These are phyloP conservation scores for Gastrolobium bilobum DNA, from an alignment of 306 rosid species.

Conservation along the genomic window DNA sequence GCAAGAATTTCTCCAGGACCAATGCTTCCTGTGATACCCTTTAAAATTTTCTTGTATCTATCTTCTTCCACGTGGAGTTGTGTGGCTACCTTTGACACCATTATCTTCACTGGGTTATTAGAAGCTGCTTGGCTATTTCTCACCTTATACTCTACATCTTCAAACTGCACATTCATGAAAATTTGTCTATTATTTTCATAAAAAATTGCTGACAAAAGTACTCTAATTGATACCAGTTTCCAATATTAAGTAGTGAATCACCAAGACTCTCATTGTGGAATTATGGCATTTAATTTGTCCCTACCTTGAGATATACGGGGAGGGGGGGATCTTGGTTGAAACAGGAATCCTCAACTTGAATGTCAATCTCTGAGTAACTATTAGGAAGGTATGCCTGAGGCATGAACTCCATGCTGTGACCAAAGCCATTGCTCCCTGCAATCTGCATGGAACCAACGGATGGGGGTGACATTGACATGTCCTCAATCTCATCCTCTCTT, in stretches of 20 bases:
- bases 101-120: slow-evolving; percentile 65
- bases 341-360: slow-evolving; percentile 54
- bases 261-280: neutral
- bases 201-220: neutral
- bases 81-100: slow-evolving; percentile 70
- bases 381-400: slow-evolving; percentile 74
- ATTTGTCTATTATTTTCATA: slow-evolving; percentile 1
- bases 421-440: slow-evolving; percentile 80
- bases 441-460: slow-evolving; percentile 77
- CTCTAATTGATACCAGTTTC: slow-evolving; percentile 6
- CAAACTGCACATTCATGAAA: slow-evolving; percentile 71
- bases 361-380: slow-evolving; percentile 71
- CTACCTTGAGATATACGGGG: slow-evolving; percentile 90
- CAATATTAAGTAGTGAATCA: slow-evolving; percentile 14
- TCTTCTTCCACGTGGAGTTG: slow-evolving; percentile 61
- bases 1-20: slow-evolving; percentile 97
- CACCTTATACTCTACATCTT: slow-evolving; percentile 85
- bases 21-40: slow-evolving; percentile 90
- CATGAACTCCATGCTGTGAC: slow-evolving; percentile 85
- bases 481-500: slow-evolving; percentile 78
- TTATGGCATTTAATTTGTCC: slow-evolving; percentile 11
- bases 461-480: slow-evolving; percentile 73
- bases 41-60: slow-evolving; percentile 74
- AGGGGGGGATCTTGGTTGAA: slow-evolving; percentile 69
- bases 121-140: slow-evolving; percentile 58